Evolutionary conservation across 176 grass and related monocot species (phyloP).

Genomic region (Oryza glaberrima): DNA sequence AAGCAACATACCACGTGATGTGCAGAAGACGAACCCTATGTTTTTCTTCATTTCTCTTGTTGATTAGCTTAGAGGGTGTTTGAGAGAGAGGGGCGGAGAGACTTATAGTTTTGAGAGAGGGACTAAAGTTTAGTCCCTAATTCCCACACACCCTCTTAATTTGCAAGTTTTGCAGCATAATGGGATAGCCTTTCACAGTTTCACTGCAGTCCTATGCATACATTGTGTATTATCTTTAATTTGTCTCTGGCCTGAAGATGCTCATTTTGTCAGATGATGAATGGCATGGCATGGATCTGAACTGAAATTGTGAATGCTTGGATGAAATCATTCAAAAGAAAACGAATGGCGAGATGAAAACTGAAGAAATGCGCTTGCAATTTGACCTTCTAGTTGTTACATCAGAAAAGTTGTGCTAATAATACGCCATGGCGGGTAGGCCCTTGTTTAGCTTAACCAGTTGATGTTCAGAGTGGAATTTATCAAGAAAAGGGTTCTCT

Average conservation of each 20-base stretch:
- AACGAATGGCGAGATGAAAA: not conserved
- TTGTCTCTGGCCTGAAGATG: not conserved
- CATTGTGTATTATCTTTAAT: not conserved
- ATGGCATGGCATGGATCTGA: not conserved
- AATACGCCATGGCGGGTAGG: not conserved
- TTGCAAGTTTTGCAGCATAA: constrained; percentile 5
- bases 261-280: not conserved
- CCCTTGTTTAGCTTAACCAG: not conserved
- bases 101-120: no score
- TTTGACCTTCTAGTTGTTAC: not conserved
- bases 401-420: not conserved
- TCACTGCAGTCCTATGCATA: not conserved
- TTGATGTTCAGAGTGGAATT: not conserved
- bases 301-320: not conserved
- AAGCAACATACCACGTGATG: constrained; percentile 37
- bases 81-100: no score
- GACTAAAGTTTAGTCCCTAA: no score
- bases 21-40: not conserved
- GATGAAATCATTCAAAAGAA: not conserved
- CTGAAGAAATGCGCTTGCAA: not conserved
- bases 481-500: not conserved
- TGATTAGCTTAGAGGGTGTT: not conserved
- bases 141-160: not conserved
- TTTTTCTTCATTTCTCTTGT: not conserved
- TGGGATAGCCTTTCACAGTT: not conserved